Conservation (phyloP, 1,284 basidiomycete genomes). For the Tetrapyrgos nigripes region DNA sequence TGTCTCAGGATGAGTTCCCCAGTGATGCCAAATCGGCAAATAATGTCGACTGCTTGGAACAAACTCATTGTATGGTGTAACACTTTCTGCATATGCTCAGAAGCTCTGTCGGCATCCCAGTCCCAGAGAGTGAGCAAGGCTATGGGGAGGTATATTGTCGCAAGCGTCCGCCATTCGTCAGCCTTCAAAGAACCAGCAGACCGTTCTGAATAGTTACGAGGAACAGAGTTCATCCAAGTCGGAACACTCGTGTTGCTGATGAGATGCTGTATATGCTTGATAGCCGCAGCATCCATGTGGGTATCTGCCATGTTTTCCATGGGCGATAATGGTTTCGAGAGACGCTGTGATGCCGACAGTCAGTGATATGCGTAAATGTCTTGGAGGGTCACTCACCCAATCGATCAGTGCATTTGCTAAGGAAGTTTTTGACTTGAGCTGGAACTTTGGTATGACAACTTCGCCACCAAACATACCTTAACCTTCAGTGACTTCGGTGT, state of each 20-base stretch:
- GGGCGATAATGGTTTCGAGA: not conserved
- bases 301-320: not conserved
- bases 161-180: slow-evolving; percentile 40
- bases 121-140: not conserved
- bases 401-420: slow-evolving; percentile 1
- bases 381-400: not conserved
- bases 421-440: not conserved
- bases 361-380: not conserved
- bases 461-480: not conserved
- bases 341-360: too few species aligned
- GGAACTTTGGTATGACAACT: not conserved
- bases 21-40: slow-evolving; percentile 18
- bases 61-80: slow-evolving; percentile 25
- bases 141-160: slow-evolving; percentile 33
- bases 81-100: not conserved
- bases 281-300: slow-evolving; percentile 7
- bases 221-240: slow-evolving; percentile 37
- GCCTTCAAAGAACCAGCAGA: slow-evolving; percentile 39
- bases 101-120: not conserved
- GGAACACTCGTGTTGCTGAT: slow-evolving; percentile 31
- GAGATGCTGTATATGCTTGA: slow-evolving; percentile 27
- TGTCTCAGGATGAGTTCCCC: not conserved
- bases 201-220: too few species aligned
- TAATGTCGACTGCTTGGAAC: slow-evolving; percentile 26
- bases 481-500: not conserved